Percentiles rank a stretch among this genome's conserved stretches.
Conservation (phyloP, 768 basidiomycete genomes). For the Suillus variegatus region DNA sequence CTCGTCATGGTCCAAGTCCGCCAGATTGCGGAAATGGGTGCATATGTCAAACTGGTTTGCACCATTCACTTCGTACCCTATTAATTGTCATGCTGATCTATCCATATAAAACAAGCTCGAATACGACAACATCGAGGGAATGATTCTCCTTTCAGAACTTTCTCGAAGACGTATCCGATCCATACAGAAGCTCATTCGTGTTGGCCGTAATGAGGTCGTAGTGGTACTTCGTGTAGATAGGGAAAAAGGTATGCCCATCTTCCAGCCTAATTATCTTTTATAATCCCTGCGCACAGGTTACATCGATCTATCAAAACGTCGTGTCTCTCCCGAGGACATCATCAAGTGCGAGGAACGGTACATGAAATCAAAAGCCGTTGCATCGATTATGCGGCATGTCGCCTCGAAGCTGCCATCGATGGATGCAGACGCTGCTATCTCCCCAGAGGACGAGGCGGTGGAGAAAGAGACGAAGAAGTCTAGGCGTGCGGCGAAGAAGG, state of each 20-base stretch:
- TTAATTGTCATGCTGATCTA: neutral
- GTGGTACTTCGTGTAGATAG: conserved; percentile 98
- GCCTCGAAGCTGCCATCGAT: conserved; percentile 73
- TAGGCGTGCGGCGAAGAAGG: conserved; percentile 44
- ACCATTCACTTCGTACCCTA: neutral
- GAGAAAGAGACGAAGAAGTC: conserved; percentile 53
- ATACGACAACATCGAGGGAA: conserved; percentile 99
- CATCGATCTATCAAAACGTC: conserved; percentile 97
- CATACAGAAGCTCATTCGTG: conserved; percentile 96
- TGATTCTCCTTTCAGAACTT: conserved; percentile 98
- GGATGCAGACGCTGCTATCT: conserved; percentile 20
- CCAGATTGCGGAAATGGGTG: conserved; percentile 99
- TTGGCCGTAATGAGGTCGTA: conserved; percentile 97
- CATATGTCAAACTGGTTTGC: conserved; percentile 95
- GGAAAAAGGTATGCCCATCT: conserved; percentile 77
- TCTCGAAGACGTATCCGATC: conserved; percentile 94
- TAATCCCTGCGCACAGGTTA: conserved; percentile 61
- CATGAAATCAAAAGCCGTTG: conserved; percentile 96
- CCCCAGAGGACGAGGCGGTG: conserved; percentile 33
- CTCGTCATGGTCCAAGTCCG: conserved; percentile 99
- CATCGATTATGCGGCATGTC: conserved; percentile 90
- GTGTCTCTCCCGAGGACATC: conserved; percentile 97
- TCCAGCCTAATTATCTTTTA: neutral
- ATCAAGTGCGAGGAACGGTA: conserved; percentile 98
- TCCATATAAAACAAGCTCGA: conserved; percentile 64